Percentiles rank a stretch among this genome's conserved stretches.
These are phyloP conservation scores for Rhizopus arrhizus DNA, from an alignment of 371 early-diverging fungal genomes.

Conservation along the genomic window DNA sequence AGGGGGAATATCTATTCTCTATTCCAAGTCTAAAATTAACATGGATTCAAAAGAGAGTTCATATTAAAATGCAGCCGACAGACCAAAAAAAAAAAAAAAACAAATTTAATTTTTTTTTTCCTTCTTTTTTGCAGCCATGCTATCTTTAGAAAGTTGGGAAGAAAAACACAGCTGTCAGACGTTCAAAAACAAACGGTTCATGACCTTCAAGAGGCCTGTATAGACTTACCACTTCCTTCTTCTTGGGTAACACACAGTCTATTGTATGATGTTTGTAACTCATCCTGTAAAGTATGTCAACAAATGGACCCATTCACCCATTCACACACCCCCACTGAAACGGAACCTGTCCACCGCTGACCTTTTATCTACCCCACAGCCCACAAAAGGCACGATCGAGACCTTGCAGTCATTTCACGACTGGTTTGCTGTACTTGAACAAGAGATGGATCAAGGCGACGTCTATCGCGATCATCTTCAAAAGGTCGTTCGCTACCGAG, in stretches of 20 bases:
- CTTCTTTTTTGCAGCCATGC: neutral
- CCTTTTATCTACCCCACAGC: slow-evolving; percentile 32
- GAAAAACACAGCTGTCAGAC: slow-evolving; percentile 61
- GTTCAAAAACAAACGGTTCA: slow-evolving; percentile 61
- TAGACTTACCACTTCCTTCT: slow-evolving; percentile 70
- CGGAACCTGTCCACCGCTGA: slow-evolving; percentile 53
- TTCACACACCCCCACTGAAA: slow-evolving; percentile 16
- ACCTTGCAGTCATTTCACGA: slow-evolving; percentile 87
- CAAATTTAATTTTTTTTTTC: neutral
- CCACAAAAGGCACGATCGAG: slow-evolving; percentile 62
- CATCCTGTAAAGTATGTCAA: slow-evolving; percentile 7
- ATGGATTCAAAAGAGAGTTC: no score
- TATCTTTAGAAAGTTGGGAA: slow-evolving; percentile 71
- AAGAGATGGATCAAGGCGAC: slow-evolving; percentile 83
- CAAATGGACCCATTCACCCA: slow-evolving; percentile 31
- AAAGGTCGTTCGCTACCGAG: slow-evolving; percentile 49
- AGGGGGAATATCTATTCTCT: no score
- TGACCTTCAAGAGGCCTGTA: slow-evolving; percentile 68
- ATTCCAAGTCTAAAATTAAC: no score
- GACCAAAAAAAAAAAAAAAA: neutral
- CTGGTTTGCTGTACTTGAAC: slow-evolving; percentile 84
- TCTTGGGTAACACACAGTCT: slow-evolving; percentile 35
- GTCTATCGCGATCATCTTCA: slow-evolving; percentile 68
- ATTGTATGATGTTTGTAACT: no score
- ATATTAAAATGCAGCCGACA: no score